Conservation (phyloP, 192 early-diverging fungal species). For the Pilobolus umbonatus region DNA sequence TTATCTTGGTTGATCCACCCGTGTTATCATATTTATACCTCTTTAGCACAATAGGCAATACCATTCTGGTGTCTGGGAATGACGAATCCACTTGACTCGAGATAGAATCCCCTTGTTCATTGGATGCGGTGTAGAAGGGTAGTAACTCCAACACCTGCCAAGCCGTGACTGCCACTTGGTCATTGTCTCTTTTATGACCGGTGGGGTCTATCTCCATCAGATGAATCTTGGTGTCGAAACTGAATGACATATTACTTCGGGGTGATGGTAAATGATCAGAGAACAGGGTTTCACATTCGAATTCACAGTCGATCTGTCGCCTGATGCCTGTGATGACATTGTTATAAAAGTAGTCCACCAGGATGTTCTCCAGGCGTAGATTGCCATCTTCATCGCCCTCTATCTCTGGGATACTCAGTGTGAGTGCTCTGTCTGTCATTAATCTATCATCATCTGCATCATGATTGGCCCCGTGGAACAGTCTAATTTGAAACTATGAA, state of each 20-base stretch:
- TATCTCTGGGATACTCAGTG: slow-evolving; percentile 7
- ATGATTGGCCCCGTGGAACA: slow-evolving; percentile 64
- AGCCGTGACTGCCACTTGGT: slow-evolving; percentile 50
- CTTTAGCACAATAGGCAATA: slow-evolving; percentile 66
- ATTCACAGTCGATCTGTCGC: slow-evolving; percentile 28
- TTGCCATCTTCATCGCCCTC: slow-evolving; percentile 9
- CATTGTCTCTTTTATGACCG: slow-evolving; percentile 9
- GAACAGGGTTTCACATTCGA: neutral
- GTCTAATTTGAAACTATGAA: slow-evolving; percentile 42
- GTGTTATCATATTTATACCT: slow-evolving; percentile 51
- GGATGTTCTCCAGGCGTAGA: slow-evolving; percentile 46
- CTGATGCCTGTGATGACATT: slow-evolving; percentile 53
- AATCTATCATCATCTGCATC: slow-evolving; percentile 61
- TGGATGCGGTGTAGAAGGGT: slow-evolving; percentile 66
- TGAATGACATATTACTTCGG: neutral
- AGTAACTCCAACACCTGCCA: slow-evolving; percentile 67
- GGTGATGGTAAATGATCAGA: neutral
- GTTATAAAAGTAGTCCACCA: slow-evolving; percentile 62
- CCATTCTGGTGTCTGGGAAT: slow-evolving; percentile 53
- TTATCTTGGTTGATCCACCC: slow-evolving; percentile 36
- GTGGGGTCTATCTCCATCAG: neutral
- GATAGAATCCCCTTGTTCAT: slow-evolving; percentile 53
- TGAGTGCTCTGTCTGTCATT: slow-evolving; percentile 59
- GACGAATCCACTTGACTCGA: slow-evolving; percentile 35
- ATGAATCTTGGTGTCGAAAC: neutral